A percentile compares a stretch with the other conserved stretches of the same genome.
phyloP scores from a whole-genome alignment of 371 early-diverging fungal species.

The Dentiscutata heterogama region DNA sequence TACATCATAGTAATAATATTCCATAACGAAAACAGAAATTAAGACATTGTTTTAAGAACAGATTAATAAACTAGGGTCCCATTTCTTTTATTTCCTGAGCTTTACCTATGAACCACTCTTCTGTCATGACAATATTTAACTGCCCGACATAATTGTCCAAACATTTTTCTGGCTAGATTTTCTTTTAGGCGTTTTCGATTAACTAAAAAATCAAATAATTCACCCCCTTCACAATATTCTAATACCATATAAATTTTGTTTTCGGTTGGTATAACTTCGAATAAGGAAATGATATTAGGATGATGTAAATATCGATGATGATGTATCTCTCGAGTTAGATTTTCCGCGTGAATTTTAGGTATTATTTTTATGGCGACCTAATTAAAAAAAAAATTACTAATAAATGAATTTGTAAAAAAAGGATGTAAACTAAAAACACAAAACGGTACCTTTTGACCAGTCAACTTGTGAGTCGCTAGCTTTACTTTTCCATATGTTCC shows the following conservation, averaged over 20 bases:
- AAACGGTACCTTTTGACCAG: conserved; percentile 67
- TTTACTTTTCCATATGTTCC: conserved; percentile 93
- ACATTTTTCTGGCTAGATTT: conserved; percentile 67
- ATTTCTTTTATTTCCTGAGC: neutral
- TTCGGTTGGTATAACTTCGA: conserved; percentile 88
- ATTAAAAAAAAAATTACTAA: neutral
- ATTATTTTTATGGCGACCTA: conserved; percentile 90
- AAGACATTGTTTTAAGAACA: neutral
- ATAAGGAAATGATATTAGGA: conserved; percentile 85
- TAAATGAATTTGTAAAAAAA: neutral
- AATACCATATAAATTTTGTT: conserved; percentile 83
- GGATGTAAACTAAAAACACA: neutral
- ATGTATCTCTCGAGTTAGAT: conserved; percentile 85
- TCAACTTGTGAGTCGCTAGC: conserved; percentile 78
- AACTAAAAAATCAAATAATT: conserved; percentile 77
- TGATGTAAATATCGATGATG: conserved; percentile 88
- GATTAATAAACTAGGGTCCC: neutral
- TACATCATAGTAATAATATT: neutral
- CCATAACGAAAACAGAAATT: neutral
- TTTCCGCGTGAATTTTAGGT: conserved; percentile 72
- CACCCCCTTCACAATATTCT: conserved; percentile 84
- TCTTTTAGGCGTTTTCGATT: conserved; percentile 64
- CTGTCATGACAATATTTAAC: conserved; percentile 81
- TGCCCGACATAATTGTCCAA: conserved; percentile 80
- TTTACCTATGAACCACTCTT: conserved; percentile 82